Evolutionary conservation across 139 green algal species (phyloP).

Genomic region (Haematococcus sp.): DNA sequence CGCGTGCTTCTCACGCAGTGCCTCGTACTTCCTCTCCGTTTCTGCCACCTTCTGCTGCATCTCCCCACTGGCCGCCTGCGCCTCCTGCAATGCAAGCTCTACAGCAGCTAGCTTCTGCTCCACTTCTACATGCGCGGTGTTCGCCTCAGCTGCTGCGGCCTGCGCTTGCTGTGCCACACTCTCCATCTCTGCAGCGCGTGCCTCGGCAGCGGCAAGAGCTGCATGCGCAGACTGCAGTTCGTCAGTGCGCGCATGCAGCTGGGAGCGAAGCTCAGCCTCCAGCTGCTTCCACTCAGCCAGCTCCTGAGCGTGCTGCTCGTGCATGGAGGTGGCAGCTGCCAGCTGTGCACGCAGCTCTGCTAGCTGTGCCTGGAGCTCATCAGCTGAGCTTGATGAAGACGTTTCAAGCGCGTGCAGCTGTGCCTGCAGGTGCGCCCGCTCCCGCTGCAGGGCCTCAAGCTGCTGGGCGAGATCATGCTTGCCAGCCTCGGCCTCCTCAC

Average conservation of each 20-base stretch:
- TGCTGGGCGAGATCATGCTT: background rate
- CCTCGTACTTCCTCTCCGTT: background rate
- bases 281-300: too few relatives aligned
- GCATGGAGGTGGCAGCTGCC: background rate
- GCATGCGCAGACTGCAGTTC: too few relatives aligned
- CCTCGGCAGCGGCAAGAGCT: too few relatives aligned
- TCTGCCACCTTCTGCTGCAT: background rate
- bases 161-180: too few relatives aligned
- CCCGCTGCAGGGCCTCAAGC: background rate
- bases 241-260: too few relatives aligned
- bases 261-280: too few relatives aligned
- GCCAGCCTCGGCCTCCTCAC: background rate
- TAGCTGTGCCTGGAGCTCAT: background rate
- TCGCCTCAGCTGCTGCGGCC: too few relatives aligned
- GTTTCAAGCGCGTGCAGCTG: background rate
- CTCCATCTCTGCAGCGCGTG: too few relatives aligned
- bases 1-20: conserved; percentile 10
- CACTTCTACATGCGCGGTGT: background rate
- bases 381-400: background rate
- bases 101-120: conserved; percentile 1
- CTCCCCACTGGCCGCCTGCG: background rate
- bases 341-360: conserved; percentile 7
- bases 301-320: too few relatives aligned
- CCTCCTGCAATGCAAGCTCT: background rate
- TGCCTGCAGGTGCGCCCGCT: background rate